These are phyloP conservation scores for Neurospora africana DNA, from an alignment of 495 filamentous ascomycete species.

Conservation along the genomic window DNA sequence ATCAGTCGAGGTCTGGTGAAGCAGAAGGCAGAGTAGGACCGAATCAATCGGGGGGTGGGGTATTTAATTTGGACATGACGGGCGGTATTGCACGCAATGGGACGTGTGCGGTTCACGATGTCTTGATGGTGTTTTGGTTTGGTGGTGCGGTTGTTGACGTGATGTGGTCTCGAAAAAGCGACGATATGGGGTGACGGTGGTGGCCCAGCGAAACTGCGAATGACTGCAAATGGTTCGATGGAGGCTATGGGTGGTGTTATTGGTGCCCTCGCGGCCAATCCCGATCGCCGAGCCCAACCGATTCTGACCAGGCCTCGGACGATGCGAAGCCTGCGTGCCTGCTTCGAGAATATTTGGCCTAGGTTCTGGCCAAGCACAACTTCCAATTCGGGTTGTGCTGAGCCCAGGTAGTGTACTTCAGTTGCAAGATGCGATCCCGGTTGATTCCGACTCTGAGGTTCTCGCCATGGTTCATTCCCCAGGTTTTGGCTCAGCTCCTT, in stretches of 20 bases:
- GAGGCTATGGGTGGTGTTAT: not conserved
- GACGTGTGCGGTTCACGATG: not conserved
- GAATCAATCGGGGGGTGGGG: not conserved
- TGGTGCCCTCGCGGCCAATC: not conserved
- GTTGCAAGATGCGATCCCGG: not conserved
- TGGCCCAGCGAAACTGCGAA: not conserved
- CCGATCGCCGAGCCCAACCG: not conserved
- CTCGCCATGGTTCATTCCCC: not conserved
- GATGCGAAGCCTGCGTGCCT: not conserved
- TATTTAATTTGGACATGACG: not conserved
- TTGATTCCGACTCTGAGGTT: not conserved
- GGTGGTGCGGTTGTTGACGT: not conserved
- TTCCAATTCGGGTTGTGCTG: not conserved
- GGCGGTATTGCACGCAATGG: not conserved
- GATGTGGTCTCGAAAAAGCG: not conserved
- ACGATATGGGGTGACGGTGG: not conserved
- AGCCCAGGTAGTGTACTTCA: not conserved
- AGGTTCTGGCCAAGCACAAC: not conserved
- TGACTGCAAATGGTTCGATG: not conserved
- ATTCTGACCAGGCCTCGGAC: not conserved
- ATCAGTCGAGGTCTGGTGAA: not conserved
- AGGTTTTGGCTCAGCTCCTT: not conserved
- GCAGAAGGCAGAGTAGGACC: not conserved
- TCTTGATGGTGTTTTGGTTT: not conserved
- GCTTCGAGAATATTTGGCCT: not conserved